These are phyloP conservation scores for Piromyces finnis DNA, from an alignment of 192 early-diverging fungal genomes.

Conservation along the genomic window DNA sequence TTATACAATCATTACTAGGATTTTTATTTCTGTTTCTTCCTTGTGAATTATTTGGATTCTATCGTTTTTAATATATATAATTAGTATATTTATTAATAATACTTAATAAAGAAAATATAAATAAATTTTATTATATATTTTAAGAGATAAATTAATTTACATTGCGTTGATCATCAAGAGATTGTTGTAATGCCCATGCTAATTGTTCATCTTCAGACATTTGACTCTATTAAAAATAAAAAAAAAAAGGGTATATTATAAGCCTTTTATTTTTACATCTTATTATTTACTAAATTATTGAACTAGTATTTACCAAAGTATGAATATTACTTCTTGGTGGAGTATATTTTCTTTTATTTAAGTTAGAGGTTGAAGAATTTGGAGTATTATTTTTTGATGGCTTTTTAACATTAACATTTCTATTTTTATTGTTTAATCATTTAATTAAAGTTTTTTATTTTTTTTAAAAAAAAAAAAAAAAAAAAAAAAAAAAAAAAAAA, in stretches of 20 bases:
- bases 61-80: too few relatives aligned
- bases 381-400: not conserved
- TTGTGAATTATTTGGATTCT: not conserved
- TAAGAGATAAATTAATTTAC: not conserved
- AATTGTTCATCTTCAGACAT: not conserved
- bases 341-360: not conserved
- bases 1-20: not conserved
- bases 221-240: not conserved
- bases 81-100: too few relatives aligned
- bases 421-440: not conserved
- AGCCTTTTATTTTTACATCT: too few relatives aligned
- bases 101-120: too few relatives aligned
- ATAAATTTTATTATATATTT: too few relatives aligned
- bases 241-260: too few relatives aligned
- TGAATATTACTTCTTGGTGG: not conserved
- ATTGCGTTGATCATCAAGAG: not conserved
- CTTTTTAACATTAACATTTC: not conserved
- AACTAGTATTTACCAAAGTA: not conserved
- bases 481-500: too few relatives aligned
- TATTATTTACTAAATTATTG: too few relatives aligned
- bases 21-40: not conserved
- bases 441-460: too few relatives aligned
- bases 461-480: too few relatives aligned
- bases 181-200: not conserved
- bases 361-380: not conserved